phyloP scores from a whole-genome alignment of 495 filamentous ascomycete genomes.

The Annulohypoxylon stygium region DNA sequence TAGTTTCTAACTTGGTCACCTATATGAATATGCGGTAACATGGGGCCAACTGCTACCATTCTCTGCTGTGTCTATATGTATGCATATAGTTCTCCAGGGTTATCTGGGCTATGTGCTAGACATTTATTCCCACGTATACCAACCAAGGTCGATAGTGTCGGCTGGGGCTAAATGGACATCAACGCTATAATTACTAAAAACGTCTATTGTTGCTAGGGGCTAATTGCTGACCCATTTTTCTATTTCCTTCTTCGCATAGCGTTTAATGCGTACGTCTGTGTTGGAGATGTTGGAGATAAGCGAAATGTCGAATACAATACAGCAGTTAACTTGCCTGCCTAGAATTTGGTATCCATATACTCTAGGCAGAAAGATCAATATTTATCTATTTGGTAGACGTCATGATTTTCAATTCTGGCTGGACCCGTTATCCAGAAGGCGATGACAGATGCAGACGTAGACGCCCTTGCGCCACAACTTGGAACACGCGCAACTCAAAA shows the following conservation, averaged over 20 bases:
- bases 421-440: not conserved
- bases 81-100: not conserved
- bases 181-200: slow-evolving; percentile 42
- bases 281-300: slow-evolving; percentile 36
- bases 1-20: not conserved
- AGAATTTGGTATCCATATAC: not conserved
- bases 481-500: slow-evolving; percentile 12
- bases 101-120: not conserved
- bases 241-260: not conserved
- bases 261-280: slow-evolving; percentile 1
- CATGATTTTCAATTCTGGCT: not conserved
- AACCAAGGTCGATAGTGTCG: slow-evolving; percentile 35
- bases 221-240: slow-evolving; percentile 37
- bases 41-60: slow-evolving; percentile 6
- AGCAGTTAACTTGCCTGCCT: not conserved
- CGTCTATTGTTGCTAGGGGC: slow-evolving; percentile 34
- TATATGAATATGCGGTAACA: not conserved
- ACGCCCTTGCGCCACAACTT: slow-evolving; percentile 17
- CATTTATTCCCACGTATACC: slow-evolving; percentile 23
- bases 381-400: not conserved
- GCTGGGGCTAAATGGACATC: slow-evolving; percentile 44
- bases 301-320: slow-evolving; percentile 25
- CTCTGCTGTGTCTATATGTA: not conserved
- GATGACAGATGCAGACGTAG: not conserved
- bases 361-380: not conserved